Evolutionary conservation across 2,329 filamentous ascomycete genomes (phyloP), one percentile per base, ranked within the genome.

Genomic region (Aspergillus udagawae): DNA sequence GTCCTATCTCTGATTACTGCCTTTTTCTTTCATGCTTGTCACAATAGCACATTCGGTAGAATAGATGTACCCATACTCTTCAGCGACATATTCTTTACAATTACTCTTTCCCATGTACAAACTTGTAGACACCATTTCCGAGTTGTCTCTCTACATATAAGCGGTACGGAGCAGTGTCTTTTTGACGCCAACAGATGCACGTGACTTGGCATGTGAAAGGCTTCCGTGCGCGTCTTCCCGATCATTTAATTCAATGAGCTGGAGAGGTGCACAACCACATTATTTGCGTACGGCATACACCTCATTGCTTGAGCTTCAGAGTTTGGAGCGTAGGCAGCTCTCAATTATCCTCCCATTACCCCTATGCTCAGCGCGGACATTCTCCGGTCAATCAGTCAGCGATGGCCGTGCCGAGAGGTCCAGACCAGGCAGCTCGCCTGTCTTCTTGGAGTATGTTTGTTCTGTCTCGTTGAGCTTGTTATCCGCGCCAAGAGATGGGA

Each of bases 351-450:
- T 32, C n/a, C n/a, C 38, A 48, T n/a, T 10, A 48, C 35, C 53
- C 51, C 49, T 21, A 70, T 73, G 67, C 65, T 75, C 55, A 70
- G 71, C 32, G 58, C 59, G 35, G 70, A 77, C 25, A 59, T 76
- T 52, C 62, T 67, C 42, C 60, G 65, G 49, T 68, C 67, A n/a
- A 56, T 78, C 54, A 71, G 71, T 63, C 63, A 64, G 32, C 68
- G 73, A 72, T 78, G 75, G 71, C 76, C 75, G 12, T 79, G 75
- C 64, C 72, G 77, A 53, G 73, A 77, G 50, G 55, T 72, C 21
- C 78, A 80, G 61, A 68, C 71, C 27, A 65, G 65, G 50, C 76
- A 78, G 58, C 68, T 79, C 28, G 69, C 73, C 52, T 69, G 67
- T 54, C 70, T 77, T 32, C 70, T 79, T 57, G 72, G 69, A 65